Base-by-base conservation (phyloP, 2,329 filamentous ascomycete species). In the Phyllosticta capitalensis region DNA sequence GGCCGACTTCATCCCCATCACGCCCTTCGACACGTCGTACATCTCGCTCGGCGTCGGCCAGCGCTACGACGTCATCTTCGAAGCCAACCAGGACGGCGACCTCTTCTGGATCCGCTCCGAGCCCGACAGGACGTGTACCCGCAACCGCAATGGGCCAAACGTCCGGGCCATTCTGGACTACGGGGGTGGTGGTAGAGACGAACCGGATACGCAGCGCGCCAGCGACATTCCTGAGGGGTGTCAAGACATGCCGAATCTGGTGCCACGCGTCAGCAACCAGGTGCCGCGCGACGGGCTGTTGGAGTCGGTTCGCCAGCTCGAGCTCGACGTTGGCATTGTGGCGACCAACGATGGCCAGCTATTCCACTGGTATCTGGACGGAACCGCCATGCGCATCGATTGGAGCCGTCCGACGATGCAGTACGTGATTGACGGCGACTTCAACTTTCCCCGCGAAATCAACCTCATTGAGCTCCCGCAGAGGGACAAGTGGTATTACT, bases 41-140 rank as follows among this genome's bases (percentile, higher is more conserved):
- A 54, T 69, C 9, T 61, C 60, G 48, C 63, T 69, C 17, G 59
- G 59, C n/a, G 52, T 61, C 9, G 59, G 72, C 56, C 76, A 79
- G 62, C 72, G 76, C 3, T 78, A 78, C 69, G 76, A 79, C 55
- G 75, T 78, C 6, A 67, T 79, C 59, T 72, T 79, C 65, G 72
- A 66, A 20, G 74, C 76, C 50, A 76, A 77, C 61, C 75, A 77
- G 62, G 69, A 74, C 3, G 65, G 67, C 1, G 74, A 68, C 38
- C 77, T 73, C 62, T 78, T 78, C 65, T 79, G 76, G 76, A 75
- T 78, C 65, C 70, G 76, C 3, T 59, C 52, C 10, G 57, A 59
- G 9, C 57, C 52, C 7, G 56, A 58, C 14, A 19, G 17, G 12
- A 45, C 21, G 22, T 59, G 58, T n/a, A 26, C 45, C 12, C n/a